Base-by-base conservation (phyloP, 176 grass and related monocot genomes). In the Eleusine coracana region DNA sequence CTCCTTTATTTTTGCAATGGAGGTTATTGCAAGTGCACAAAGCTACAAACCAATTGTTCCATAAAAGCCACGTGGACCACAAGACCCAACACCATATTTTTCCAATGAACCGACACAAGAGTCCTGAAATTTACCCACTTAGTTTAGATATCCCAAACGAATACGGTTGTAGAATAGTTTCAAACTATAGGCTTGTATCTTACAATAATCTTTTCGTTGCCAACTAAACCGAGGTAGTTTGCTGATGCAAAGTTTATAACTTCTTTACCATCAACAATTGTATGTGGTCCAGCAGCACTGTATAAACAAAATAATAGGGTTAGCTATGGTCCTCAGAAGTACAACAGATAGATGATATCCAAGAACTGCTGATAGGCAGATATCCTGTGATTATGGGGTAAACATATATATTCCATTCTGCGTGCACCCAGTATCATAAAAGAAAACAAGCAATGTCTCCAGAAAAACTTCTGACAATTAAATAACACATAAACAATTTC, bases 41-140 rank as follows among this genome's bases (percentile, higher is more conserved):
- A 84, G 61, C 4, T 86, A 82, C 81, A 80, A 70, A 98, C 96
- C 96, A 76, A 95, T 95, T 82, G 96, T 93, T 84, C 92, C 92
- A 84, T 98, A 98, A 87, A 98, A 98, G 55, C 96, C 92, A 71
- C 90, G 90, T 71, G 96, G 96, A 77, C 96, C 96, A 66, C 96
- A 98, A 59, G 95, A 95, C 66, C 96, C 96, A 82, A 95, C 96
- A 83, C 96, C 96, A 76, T 98, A 98, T 90, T 98, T 98, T 88
- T 98, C 96, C 71, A 98, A 76, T 10, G 90, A 92, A 86, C 86
- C 87, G 81, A 98, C 49, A 23, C 92, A 95, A 51, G 92, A 91
- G 82, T 90, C 92, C 95, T 98, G 82, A 79, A 84, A 73, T 84
- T 61, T 61, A 77, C n/a, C 46, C 37, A 17, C 2, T 59, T 79